Evolutionary conservation across 306 rosid species (phyloP), one percentile per base, ranked within the genome.

Genomic region (Myrica gale): DNA sequence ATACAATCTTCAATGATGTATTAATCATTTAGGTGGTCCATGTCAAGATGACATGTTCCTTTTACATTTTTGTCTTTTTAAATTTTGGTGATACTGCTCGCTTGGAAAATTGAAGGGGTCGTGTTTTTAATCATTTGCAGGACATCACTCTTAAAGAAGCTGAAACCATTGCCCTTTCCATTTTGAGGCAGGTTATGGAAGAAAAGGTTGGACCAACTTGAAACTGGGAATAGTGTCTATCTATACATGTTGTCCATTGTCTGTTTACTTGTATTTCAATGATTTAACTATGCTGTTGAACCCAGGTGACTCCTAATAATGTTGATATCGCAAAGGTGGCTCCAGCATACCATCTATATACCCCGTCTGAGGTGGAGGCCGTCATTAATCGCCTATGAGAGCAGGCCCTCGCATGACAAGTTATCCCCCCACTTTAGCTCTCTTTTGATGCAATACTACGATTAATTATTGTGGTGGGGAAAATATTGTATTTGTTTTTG

Each of bases 121-220:
- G 47, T 5, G 72, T 12, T 3, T 60, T 23, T 32, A 26, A 8
- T 74, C 42, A 58, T 81, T 77, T 80, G 74, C 92, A 95, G 99
- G 99, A 95, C 50, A 74, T 95, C 39, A 85, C 99, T 74, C 99
- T 95, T 75, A 81, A 80, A 84, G 99, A 95, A 87, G 99, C 99
- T 5, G 99, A 95, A 84, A 88, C 97, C 45, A 92, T 95, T 63
- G 97, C 99, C 76, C 90, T 95, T 60, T 95, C 97, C 72, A 95
- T 95, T 81, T 90, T 95, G 84, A 95, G 92, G 88, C 99, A 95
- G 84, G 99, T 92, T 53, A 95, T 95, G 99, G 99, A 95, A 89
- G 99, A 95, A 87, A 95, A 95, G 99, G 99, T 95, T 79, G 79
- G 48, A 54, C 69, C 37, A 47, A 53, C 16, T 46, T 16, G 45